phyloP scores from a whole-genome alignment of 306 rosid species.

The Carpinus viminea region DNA sequence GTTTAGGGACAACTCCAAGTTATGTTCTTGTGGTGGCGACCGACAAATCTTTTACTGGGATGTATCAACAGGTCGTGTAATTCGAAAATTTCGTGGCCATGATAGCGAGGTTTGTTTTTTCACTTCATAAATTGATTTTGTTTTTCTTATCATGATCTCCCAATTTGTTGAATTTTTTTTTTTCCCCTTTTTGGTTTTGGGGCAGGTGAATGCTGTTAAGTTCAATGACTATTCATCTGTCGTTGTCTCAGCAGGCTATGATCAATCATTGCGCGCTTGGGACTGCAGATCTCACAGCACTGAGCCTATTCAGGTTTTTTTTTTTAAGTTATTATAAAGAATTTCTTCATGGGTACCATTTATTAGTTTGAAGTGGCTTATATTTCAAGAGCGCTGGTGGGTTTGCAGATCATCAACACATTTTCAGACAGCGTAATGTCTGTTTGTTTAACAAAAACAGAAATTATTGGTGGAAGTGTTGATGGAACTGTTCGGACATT shows the following conservation, averaged over 20 bases:
- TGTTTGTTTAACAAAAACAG: conserved; percentile 76
- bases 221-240: conserved; percentile 77
- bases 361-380: conserved; percentile 26
- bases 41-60: conserved; percentile 88
- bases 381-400: conserved; percentile 30
- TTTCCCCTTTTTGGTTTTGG: background rate
- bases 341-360: background rate
- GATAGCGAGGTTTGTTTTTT: conserved; percentile 59
- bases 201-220: conserved; percentile 79
- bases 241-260: conserved; percentile 88
- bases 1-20: conserved; percentile 78
- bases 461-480: conserved; percentile 90
- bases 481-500: conserved; percentile 94
- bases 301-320: conserved; percentile 74
- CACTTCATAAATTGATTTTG: background rate
- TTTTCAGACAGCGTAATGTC: conserved; percentile 91
- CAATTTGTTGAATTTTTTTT: background rate
- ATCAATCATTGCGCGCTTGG: conserved; percentile 94
- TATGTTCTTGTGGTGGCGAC: conserved; percentile 89
- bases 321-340: background rate
- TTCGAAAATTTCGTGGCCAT: conserved; percentile 88
- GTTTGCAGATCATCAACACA: conserved; percentile 76
- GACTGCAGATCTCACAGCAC: conserved; percentile 93
- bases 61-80: conserved; percentile 80
- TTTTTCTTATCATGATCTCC: background rate